These are phyloP conservation scores for Pleurotus tuoliensis DNA, from an alignment of 768 basidiomycete genomes.

Conservation along the genomic window DNA sequence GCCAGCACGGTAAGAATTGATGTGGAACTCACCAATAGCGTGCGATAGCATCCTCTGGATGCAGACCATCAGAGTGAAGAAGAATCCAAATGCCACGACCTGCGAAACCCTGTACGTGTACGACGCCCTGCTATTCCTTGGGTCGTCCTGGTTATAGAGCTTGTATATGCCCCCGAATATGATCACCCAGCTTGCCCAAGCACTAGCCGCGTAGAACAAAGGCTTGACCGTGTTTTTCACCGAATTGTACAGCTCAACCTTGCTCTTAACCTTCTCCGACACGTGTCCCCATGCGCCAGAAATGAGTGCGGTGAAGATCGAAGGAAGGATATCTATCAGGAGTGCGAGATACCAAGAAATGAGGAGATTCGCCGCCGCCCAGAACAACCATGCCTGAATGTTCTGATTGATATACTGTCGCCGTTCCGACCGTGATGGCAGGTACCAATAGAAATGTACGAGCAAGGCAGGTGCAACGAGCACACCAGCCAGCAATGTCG, in stretches of 20 bases:
- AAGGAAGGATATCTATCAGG: conserved; percentile 65
- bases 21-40: conserved; percentile 38
- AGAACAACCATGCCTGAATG: conserved; percentile 75
- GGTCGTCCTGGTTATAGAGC: conserved; percentile 41
- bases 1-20: not conserved
- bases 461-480: conserved; percentile 60
- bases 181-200: conserved; percentile 73
- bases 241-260: conserved; percentile 65
- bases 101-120: conserved; percentile 62
- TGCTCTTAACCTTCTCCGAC: conserved; percentile 61
- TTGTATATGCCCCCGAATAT: conserved; percentile 65
- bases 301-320: conserved; percentile 47
- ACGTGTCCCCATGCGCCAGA: conserved; percentile 71
- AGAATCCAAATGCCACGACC: conserved; percentile 72
- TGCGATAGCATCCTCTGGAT: conserved; percentile 68
- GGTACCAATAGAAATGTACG: conserved; percentile 69
- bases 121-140: conserved; percentile 42
- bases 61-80: conserved; percentile 61
- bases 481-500: conserved; percentile 58
- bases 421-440: conserved; percentile 49
- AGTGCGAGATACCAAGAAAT: conserved; percentile 79
- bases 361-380: conserved; percentile 74
- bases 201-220: conserved; percentile 65
- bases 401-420: conserved; percentile 62
- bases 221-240: conserved; percentile 71